A percentile compares a stretch with the other conserved stretches of the same genome.
Conservation (phyloP, 441 rosid genomes). For the Populus tomentosa region DNA sequence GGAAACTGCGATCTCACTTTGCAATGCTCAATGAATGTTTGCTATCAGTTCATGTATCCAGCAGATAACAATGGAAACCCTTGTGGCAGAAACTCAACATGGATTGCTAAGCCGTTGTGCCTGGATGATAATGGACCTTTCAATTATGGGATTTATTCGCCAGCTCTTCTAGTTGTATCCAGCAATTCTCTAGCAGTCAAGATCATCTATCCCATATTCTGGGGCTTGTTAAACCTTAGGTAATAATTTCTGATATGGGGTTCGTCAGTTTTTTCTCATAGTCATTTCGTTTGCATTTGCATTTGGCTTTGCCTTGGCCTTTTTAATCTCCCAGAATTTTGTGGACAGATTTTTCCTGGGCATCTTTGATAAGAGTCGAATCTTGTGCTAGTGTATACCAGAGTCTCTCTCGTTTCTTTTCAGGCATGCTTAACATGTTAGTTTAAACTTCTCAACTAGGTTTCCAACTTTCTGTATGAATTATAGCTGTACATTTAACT, state of each 20-base stretch:
- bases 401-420: too few species aligned
- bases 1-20: slow-evolving; percentile 32
- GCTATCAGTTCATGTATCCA: slow-evolving; percentile 36
- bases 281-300: background rate
- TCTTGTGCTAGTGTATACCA: too few species aligned
- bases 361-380: too few species aligned
- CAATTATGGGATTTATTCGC: slow-evolving; percentile 51
- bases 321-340: too few species aligned
- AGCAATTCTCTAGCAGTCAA: slow-evolving; percentile 56
- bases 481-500: background rate
- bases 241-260: background rate
- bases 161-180: slow-evolving; percentile 61
- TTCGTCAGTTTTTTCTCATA: too few species aligned
- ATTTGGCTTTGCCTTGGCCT: too few species aligned
- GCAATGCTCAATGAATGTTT: slow-evolving; percentile 46
- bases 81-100: slow-evolving; percentile 34
- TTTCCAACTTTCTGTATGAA: background rate
- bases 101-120: slow-evolving; percentile 41
- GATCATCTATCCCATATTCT: slow-evolving; percentile 67
- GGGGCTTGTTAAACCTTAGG: slow-evolving; percentile 76
- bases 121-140: slow-evolving; percentile 50
- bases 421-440: too few species aligned
- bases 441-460: background rate
- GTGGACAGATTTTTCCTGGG: too few species aligned
- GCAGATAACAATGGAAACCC: slow-evolving; percentile 26